Evolutionary conservation across 1,139 yeast genomes (phyloP).

Genomic region (Kluyveromyces sp.): DNA sequence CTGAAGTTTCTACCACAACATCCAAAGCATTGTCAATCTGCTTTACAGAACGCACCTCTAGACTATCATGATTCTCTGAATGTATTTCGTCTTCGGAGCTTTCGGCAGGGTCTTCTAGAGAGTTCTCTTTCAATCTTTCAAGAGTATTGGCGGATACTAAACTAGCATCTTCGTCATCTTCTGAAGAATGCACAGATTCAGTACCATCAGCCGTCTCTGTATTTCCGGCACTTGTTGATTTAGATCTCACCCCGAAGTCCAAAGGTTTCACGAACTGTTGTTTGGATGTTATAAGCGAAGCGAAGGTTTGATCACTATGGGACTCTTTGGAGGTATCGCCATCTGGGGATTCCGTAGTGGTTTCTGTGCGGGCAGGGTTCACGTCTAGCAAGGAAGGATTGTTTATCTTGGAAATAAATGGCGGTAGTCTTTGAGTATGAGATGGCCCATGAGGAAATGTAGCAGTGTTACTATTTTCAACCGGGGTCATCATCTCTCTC

Average conservation of each 20-base stretch:
- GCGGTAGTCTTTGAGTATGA: neutral
- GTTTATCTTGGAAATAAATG: neutral
- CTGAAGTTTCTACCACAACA: neutral
- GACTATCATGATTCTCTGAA: neutral
- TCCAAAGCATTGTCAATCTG: neutral
- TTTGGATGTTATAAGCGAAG: neutral
- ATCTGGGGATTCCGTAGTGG: neutral
- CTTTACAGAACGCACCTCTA: neutral
- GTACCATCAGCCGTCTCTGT: neutral
- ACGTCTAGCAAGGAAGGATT: slow-evolving; percentile 4
- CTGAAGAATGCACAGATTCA: neutral
- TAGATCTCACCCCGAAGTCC: slow-evolving; percentile 2
- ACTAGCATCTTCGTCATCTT: neutral
- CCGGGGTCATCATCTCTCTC: slow-evolving; percentile 4
- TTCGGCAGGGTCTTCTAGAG: neutral
- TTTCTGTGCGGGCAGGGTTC: neutral
- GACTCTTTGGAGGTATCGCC: neutral
- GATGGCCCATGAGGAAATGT: neutral
- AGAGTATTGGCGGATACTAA: neutral
- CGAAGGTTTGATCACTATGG: neutral
- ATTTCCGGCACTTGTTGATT: neutral
- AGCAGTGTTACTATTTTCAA: neutral
- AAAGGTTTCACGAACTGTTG: slow-evolving; percentile 4
- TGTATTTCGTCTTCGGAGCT: neutral
- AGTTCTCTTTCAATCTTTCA: neutral